These are phyloP conservation scores for Collybia sp. DNA, from an alignment of 768 basidiomycete genomes.

Conservation along the genomic window DNA sequence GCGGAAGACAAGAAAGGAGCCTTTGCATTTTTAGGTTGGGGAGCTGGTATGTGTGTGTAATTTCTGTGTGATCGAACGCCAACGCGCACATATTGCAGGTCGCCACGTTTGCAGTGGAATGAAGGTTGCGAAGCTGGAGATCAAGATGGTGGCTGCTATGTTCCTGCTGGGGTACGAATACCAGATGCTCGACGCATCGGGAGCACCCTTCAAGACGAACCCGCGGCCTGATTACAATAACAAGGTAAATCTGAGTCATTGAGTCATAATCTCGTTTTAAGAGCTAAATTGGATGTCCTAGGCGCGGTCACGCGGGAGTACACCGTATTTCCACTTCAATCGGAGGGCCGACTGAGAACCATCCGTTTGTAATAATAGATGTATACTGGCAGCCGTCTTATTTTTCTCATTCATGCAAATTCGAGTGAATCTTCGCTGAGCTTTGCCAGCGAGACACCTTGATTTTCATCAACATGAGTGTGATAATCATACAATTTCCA, in stretches of 20 bases:
- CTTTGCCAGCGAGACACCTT: too few species aligned
- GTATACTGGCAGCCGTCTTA: too few species aligned
- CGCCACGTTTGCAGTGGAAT: slow-evolving; percentile 8
- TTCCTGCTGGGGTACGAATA: slow-evolving; percentile 3
- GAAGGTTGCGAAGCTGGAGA: slow-evolving; percentile 10
- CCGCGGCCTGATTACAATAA: neutral
- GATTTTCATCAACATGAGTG: too few species aligned
- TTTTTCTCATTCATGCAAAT: too few species aligned
- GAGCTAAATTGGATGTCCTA: neutral
- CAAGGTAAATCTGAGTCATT: neutral
- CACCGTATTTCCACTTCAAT: neutral
- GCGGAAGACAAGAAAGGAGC: slow-evolving; percentile 15
- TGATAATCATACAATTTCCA: too few species aligned
- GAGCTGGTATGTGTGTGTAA: slow-evolving; percentile 2
- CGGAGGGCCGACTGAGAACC: neutral
- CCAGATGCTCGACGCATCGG: neutral
- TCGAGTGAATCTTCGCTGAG: too few species aligned
- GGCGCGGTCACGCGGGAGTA: neutral
- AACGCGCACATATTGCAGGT: slow-evolving; percentile 1
- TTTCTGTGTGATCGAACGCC: neutral
- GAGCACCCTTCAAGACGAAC: neutral
- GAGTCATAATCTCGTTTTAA: neutral
- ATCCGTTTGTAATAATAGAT: too few species aligned
- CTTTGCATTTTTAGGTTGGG: slow-evolving; percentile 12
- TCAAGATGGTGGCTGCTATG: slow-evolving; percentile 8